Evolutionary conservation across 1,139 yeast species (phyloP).

Genomic region (Candida tetrigidarum): DNA sequence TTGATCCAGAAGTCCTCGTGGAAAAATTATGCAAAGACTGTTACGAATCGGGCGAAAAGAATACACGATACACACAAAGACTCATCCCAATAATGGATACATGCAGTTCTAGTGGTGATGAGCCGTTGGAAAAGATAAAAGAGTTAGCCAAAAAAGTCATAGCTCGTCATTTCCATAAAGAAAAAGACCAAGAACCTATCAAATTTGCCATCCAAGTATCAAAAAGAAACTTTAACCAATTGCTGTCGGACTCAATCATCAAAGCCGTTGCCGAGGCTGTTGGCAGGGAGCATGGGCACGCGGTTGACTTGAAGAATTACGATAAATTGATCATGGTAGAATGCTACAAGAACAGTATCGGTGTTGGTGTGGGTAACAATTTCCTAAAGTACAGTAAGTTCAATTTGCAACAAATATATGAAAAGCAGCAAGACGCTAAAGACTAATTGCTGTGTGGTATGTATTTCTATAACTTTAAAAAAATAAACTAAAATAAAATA

Average conservation of each 20-base stretch:
- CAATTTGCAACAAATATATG: constrained; percentile 68
- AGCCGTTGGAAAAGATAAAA: constrained; percentile 54
- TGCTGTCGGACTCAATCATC: constrained; percentile 72
- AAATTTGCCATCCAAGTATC: constrained; percentile 85
- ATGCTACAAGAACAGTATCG: constrained; percentile 82
- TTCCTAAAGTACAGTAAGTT: constrained; percentile 59
- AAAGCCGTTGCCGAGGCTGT: constrained; percentile 72
- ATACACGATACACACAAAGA: constrained; percentile 75
- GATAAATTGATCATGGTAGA: constrained; percentile 83
- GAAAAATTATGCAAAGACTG: constrained; percentile 65
- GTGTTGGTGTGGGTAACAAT: constrained; percentile 76
- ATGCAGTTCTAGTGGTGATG: constrained; percentile 61
- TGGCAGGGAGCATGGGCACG: constrained; percentile 71
- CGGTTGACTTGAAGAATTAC: constrained; percentile 79
- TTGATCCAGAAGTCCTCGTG: constrained; percentile 77
- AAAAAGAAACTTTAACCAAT: constrained; percentile 74
- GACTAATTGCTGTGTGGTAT: neutral
- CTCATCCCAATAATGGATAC: constrained; percentile 81
- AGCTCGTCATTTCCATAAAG: constrained; percentile 68
- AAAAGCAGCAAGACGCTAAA: constrained; percentile 31
- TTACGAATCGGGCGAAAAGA: constrained; percentile 51
- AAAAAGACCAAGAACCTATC: constrained; percentile 48
- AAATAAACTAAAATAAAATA: no score
- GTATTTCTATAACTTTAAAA: neutral
- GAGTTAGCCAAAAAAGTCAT: constrained; percentile 61